Percentiles rank a stretch among this genome's conserved stretches.
These are phyloP conservation scores for Ailanthus altissimus DNA, from an alignment of 345 rosid genomes.

Conservation along the genomic window DNA sequence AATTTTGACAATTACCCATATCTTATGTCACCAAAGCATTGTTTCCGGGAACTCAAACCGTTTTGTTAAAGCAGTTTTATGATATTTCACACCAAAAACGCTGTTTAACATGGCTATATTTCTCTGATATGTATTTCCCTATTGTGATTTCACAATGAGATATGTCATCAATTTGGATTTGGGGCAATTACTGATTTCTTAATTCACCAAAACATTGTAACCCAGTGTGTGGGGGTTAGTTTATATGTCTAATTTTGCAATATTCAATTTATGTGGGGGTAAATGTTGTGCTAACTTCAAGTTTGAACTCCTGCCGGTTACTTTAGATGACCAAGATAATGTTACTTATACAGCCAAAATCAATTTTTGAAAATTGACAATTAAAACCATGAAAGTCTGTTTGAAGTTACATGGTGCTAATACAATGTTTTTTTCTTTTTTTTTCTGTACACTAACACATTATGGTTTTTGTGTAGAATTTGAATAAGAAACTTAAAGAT, in stretches of 20 bases:
- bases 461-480: constrained; percentile 35
- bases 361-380: background rate
- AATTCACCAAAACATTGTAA: background rate
- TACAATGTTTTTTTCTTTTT: background rate
- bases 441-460: too few relatives aligned
- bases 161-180: background rate
- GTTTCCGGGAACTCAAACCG: constrained; percentile 1
- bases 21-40: background rate
- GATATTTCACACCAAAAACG: background rate
- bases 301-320: background rate
- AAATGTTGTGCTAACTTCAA: background rate
- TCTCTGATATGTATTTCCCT: background rate
- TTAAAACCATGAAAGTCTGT: constrained; percentile 2
- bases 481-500: constrained; percentile 66
- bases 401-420: constrained; percentile 5
- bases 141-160: background rate
- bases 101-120: background rate
- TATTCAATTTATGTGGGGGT: background rate
- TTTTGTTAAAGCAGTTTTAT: constrained; percentile 7
- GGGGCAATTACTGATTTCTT: background rate
- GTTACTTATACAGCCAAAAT: background rate
- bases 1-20: background rate
- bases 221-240: background rate
- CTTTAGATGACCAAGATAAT: background rate
- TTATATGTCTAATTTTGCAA: background rate